These are phyloP conservation scores for Pseudonitzschia multiseries DNA, from an alignment of 108 stramenopile species.

Conservation along the genomic window DNA sequence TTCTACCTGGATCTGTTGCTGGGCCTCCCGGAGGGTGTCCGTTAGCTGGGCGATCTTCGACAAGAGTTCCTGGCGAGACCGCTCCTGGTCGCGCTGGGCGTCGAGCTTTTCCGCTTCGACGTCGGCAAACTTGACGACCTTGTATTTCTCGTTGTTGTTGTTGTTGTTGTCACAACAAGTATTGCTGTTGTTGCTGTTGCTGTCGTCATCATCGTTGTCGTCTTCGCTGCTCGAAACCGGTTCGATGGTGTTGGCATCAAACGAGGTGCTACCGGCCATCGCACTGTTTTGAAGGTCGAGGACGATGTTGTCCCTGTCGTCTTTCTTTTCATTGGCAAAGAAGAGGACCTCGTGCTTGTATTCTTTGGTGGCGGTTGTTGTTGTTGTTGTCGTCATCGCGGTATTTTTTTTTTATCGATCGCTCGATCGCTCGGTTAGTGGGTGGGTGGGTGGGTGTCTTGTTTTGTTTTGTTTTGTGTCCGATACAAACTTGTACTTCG, in stretches of 20 bases:
- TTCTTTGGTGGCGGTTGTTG: background rate
- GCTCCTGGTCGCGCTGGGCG: constrained; percentile 8
- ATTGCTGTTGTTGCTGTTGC: too few species aligned
- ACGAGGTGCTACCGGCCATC: background rate
- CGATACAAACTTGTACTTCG: too few species aligned
- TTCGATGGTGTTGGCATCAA: background rate
- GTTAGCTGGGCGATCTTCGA: constrained; percentile 24
- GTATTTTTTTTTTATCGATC: background rate
- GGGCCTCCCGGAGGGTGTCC: constrained; percentile 10
- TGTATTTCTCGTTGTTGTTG: constrained; percentile 1
- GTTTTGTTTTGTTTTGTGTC: too few species aligned
- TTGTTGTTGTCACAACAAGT: too few species aligned
- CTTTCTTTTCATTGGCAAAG: background rate
- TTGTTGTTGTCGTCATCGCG: too few species aligned
- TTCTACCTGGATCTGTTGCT: constrained; percentile 3
- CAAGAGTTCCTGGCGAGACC: constrained; percentile 21
- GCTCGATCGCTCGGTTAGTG: too few species aligned
- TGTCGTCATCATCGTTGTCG: constrained; percentile 1
- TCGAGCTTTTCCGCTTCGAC: constrained; percentile 26
- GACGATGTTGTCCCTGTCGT: background rate
- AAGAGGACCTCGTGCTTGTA: background rate
- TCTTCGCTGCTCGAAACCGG: background rate
- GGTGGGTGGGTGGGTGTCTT: too few species aligned
- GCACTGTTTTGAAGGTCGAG: background rate
- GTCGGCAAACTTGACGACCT: constrained; percentile 21